Evolutionary conservation across 306 rosid species (phyloP), one percentile per base, ranked within the genome.

Genomic region (Quercus cerris): DNA sequence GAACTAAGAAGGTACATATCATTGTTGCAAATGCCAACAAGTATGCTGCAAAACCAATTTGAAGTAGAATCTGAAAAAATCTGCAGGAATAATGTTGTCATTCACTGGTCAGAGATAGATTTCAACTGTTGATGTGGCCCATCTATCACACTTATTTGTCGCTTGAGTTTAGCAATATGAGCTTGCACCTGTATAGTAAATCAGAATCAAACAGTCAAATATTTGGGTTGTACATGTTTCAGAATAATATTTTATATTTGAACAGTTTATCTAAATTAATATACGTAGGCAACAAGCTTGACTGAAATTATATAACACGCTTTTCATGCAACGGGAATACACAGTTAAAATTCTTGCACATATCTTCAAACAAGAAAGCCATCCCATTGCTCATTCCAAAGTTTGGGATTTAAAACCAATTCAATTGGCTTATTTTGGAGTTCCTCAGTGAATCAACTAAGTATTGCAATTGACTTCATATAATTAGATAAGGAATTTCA

Each of bases 121-220:
- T 82, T 85, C 18, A 84, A 68, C 80, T 79, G 91, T 75, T 88
- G 89, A 73, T 90, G 89, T 80, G 80, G 91, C 74, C 88, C 93
- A 19, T 90, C 91, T 74, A 87, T 62, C 79, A 86, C 25, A 80
- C 52, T 84, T 71, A 92, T 87, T 81, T 85, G 90, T 80, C 89
- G 82, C 73, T 83, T 79, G 86, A 88, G 91, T 86, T 90, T 88
- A 49, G 91, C 91, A 74, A 87, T 85, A 79, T 87, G 91, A 82
- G 91, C 87, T 90, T 92, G 97, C 70, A 92, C 91, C 94, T 90
- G 63, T 17, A 49, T 75, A 74, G 71, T 61, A 52, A 44, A 71
- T 77, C 20, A 27, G 64, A 82, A 71, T 41, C 30, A n/a, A 25
- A 68, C 56, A 10, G 49, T 85, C 82, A 78, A 46, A 71, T 6